A percentile compares a stretch with the other conserved stretches of the same genome.
Evolutionary conservation across 306 rosid species (phyloP).

Genomic region (Morella rubra): DNA sequence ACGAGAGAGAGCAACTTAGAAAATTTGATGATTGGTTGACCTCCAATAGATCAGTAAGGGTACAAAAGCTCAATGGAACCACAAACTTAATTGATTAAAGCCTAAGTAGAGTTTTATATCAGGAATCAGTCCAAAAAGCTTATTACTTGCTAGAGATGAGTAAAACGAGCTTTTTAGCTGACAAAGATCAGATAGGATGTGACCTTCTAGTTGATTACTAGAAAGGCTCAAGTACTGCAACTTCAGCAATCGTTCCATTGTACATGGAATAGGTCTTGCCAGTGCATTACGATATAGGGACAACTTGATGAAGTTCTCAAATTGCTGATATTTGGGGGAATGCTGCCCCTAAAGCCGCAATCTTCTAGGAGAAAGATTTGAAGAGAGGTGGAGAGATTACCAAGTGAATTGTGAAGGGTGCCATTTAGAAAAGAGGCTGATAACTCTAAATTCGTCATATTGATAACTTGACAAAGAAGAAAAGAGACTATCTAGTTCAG

Average conservation of each 20-base stretch:
- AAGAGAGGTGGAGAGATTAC: constrained; percentile 1
- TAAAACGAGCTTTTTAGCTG: background rate
- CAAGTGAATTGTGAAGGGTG: background rate
- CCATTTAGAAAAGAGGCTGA: background rate
- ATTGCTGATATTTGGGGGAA: background rate
- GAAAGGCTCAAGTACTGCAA: background rate
- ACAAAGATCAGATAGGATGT: background rate
- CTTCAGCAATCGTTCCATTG: background rate
- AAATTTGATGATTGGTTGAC: constrained; percentile 12
- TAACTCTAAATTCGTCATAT: background rate
- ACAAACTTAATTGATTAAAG: constrained; percentile 1
- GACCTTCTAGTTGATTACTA: background rate
- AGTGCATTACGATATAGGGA: background rate
- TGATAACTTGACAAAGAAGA: background rate
- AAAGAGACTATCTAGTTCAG: constrained; percentile 8
- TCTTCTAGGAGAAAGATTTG: rapidly evolving
- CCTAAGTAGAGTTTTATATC: background rate
- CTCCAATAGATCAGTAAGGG: background rate
- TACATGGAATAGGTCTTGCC: background rate
- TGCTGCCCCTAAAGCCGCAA: background rate
- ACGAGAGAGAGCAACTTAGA: constrained; percentile 27
- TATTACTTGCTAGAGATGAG: constrained; percentile 2
- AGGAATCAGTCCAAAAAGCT: constrained; percentile 15
- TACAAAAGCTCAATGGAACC: constrained; percentile 13
- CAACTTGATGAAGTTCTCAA: background rate